Percentiles rank a stretch among this genome's conserved stretches.
Evolutionary conservation across 2,329 filamentous ascomycete species (phyloP).

Genomic region (Ophiostoma triangulosporum): DNA sequence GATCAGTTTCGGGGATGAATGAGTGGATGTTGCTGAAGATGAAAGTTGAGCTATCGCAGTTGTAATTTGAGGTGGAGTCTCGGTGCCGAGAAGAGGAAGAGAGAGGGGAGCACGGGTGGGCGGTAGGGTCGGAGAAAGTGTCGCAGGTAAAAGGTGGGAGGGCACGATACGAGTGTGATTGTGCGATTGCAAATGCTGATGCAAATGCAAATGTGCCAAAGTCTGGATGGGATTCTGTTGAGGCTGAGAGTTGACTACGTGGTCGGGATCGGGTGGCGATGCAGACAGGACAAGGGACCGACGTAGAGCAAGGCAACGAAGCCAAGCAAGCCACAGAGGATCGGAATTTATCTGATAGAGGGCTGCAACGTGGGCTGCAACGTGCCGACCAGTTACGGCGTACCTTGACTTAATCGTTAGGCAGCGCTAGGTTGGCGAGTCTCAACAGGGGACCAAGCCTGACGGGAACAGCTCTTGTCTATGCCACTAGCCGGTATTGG

Average conservation of each 20-base stretch:
- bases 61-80: background rate
- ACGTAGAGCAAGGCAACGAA: too few species aligned
- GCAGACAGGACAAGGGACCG: background rate
- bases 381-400: too few species aligned
- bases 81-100: background rate
- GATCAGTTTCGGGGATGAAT: background rate
- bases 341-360: too few species aligned
- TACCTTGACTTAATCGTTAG: too few species aligned
- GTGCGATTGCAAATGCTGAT: background rate
- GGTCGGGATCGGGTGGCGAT: background rate
- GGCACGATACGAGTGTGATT: background rate
- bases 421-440: background rate
- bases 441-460: background rate
- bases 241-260: background rate
- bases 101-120: background rate
- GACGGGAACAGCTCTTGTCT: background rate
- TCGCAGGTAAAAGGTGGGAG: background rate
- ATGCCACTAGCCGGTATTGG: background rate
- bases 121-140: background rate
- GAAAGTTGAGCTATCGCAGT: background rate
- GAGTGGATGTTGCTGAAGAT: background rate
- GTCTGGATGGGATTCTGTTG: background rate
- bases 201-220: background rate
- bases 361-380: too few species aligned
- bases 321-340: too few species aligned